Evolutionary conservation across 768 basidiomycete genomes (phyloP), one percentile per base, ranked within the genome.

Genomic region (Rickenella mellea): DNA sequence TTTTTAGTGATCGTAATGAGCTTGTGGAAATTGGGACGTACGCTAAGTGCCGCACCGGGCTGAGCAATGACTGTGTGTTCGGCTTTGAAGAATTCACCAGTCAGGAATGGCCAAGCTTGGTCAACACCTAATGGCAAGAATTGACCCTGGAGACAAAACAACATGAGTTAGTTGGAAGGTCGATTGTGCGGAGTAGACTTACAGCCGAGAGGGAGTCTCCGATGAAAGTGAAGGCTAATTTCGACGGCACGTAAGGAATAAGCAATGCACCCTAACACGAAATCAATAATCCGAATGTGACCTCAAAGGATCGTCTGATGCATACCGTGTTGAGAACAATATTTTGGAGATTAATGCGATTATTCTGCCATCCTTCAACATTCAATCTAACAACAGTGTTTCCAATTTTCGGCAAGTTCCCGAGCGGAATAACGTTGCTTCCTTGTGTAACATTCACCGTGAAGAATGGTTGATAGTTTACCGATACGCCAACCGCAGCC

Each of bases 291-390:
- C 27, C n/a, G 15, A 2, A 24, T 10, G 11, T 7, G 32, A 22
- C 9, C 19, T 17, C 8, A 8, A n/a, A 15, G 15, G 17, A 29
- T 6, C 14, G 14, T 14, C 29, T 10, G 4, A 14, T 7, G 47
- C 55, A 11, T 47, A 75, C 73, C 45, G 52, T 25, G 45, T 77
- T 76, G 5, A 76, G 39, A 2, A 49, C 51, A 32, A 78, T 59
- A 27, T 61, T 67, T 51, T 74, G 65, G 5, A 78, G 56, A 47
- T 76, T 69, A 38, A 76, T 66, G 8, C 73, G 65, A 48, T 77
- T 76, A 48, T 76, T 67, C 54, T 76, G 70, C 74, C 76, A 78
- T 15, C 76, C 75, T 47, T 75, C 66, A 5, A 67, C 71, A 41
- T 75, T 73, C 40, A 78, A 55, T 14, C 72, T 53, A 2, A 75